Evolutionary conservation across 1,284 basidiomycete genomes (phyloP), one percentile per base, ranked within the genome.

Genomic region (Ceratobasidium sp.): DNA sequence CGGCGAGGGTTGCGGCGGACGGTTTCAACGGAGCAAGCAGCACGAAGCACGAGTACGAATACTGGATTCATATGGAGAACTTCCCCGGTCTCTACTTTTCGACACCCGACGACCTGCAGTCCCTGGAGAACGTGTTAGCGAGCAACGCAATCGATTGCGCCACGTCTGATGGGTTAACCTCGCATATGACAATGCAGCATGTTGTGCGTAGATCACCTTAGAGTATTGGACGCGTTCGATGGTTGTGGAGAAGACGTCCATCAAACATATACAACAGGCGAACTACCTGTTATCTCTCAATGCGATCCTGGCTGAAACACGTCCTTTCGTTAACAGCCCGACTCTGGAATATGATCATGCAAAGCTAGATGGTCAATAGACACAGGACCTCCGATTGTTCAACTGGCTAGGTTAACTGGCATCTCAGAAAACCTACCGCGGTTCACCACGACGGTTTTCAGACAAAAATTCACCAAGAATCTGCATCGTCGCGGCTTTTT

Each of bases 11-110:
- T 15, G 19, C 33, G 7, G 56, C 69, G 15, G 56, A 50, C 17
- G 36, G 45, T 19, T 62, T 72, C 45, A 19, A 45, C 24, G 69
- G 45, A 24, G 69, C 69, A 41, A 60, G 31, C 7, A 6, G 45
- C 14, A 45, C 69, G 22, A 60, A 62, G 24, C 69, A 72, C 24
- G 69, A 72, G 14, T 47, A 72, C 45, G 69, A 72, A 31, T 72
- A 72, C 33, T 72, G 69, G 69, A 62, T 53, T 6, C 69, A 72
- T 48, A 72, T 72, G 57, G 69, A 72, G 36, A 72, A 72, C 57
- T 72, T 72, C 48, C 69, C 69, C 8, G 69, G 45, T 8, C 69
- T 57, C 4, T 44, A 29, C 29, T 72, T 62, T 22, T 51, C 69
- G 19, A 60, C 69, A 8, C 47, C 56, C 5, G 9, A 36, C 15